Base-by-base conservation (phyloP, 352 stramenopile genomes). In the Globisporangium ultimum region DNA sequence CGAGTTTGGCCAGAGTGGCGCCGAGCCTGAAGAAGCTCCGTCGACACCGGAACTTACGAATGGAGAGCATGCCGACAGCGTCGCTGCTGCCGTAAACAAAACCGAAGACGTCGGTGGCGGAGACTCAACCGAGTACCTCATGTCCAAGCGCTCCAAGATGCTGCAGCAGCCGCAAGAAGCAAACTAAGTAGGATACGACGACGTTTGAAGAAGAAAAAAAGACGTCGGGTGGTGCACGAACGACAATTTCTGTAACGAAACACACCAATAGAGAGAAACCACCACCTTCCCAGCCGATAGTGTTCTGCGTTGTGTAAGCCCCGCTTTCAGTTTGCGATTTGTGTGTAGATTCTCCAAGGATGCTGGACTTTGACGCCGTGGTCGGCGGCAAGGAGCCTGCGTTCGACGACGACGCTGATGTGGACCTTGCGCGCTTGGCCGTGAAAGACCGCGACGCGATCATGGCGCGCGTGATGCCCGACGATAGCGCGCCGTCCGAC, bases 1-100 rank as follows among this genome's bases (percentile, higher is more conserved):
- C 66, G 93, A 98, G 66, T 98, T 94, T 73, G 94, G 94, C 15
- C 89, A 97, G 71, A 79, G 87, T 0, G 88, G 83, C 14, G 66
- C 84, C 34, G 81, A 89, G 21, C 70, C 78, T 0, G 72, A 76
- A 22, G 67, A 66, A 6, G 55, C 50, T 20, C n/a, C 50, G 10
- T 41, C 15, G 32, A 38, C 36, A 14, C 41, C 51, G 41, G 64
- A 21, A 65, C 68, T 73, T 3, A 1, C 28, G 13, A 58, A 36
- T n/a, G 49, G 21, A 24, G 21, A 7, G 3, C 14, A 8, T 22
- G 8, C 13, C 36, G 14, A 18, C 34, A 20, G 24, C 2, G 41
- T 59, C 9, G 56, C 51, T 6, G 63, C 61, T 7, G 48, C 22
- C 13, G 36, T 61, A 38, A 47, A 64, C 28, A 47, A 20, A 34